Evolutionary conservation across 768 basidiomycete species (phyloP).

Genomic region (Trametes cubensis): DNA sequence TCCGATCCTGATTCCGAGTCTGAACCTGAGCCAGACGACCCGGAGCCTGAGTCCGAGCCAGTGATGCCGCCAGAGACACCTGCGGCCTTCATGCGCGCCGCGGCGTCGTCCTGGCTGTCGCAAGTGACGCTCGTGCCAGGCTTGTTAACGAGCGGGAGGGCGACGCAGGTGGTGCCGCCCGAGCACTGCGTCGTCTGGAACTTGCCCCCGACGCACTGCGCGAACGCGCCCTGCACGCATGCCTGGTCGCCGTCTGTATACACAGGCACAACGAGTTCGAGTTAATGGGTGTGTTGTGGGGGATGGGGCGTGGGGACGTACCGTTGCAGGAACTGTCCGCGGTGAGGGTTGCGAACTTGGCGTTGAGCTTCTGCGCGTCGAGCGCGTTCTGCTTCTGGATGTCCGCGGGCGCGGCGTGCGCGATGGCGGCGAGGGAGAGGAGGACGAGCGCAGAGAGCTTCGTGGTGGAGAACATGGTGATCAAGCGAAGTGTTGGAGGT

Average conservation of each 20-base stretch:
- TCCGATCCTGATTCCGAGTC: not conserved
- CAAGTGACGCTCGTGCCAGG: slow-evolving; percentile 44
- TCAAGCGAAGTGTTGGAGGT: not conserved
- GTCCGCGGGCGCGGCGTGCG: slow-evolving; percentile 23
- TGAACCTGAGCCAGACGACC: not conserved
- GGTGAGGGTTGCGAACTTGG: slow-evolving; percentile 36
- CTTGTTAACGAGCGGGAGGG: slow-evolving; percentile 45
- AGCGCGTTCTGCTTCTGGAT: slow-evolving; percentile 37
- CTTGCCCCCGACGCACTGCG: slow-evolving; percentile 42
- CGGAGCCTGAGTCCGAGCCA: slow-evolving; percentile 8
- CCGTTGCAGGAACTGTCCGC: slow-evolving; percentile 36
- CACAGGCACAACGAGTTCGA: not conserved
- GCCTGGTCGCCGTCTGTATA: slow-evolving; percentile 37
- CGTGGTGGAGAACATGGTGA: slow-evolving; percentile 20
- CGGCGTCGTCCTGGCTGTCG: slow-evolving; percentile 37
- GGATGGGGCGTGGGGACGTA: slow-evolving; percentile 13
- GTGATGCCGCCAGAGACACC: slow-evolving; percentile 35
- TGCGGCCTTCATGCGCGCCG: slow-evolving; percentile 38
- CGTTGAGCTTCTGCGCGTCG: slow-evolving; percentile 42
- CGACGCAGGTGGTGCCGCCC: slow-evolving; percentile 37
- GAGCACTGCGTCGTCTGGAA: slow-evolving; percentile 40
- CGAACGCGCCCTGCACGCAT: slow-evolving; percentile 42
- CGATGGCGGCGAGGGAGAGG: slow-evolving; percentile 22
- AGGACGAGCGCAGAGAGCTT: slow-evolving; percentile 27
- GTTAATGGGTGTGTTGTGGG: not conserved